Percentiles rank a stretch among this genome's conserved stretches.
Evolutionary conservation across 2,329 filamentous ascomycete species (phyloP).

Genomic region (Talaromyces islandicus): DNA sequence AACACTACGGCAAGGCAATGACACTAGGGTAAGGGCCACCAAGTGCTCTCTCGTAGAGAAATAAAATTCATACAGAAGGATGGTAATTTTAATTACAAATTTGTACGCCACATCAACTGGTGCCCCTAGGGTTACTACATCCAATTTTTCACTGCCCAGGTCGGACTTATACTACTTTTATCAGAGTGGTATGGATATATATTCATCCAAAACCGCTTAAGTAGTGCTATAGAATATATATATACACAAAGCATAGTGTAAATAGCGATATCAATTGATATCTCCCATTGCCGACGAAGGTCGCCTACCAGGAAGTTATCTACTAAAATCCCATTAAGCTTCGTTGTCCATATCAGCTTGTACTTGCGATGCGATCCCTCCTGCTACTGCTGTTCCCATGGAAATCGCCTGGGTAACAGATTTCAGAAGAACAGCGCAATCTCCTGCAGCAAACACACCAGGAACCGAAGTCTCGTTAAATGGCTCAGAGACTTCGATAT

Average conservation of each 20-base stretch:
- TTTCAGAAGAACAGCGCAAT: conserved; percentile 3
- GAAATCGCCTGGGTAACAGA: conserved; percentile 3
- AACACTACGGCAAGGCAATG: no score
- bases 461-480: conserved; percentile 5
- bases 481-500: conserved; percentile 3
- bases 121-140: background rate
- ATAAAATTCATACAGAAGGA: background rate
- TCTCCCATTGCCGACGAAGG: background rate
- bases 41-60: no score
- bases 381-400: conserved; percentile 5
- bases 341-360: background rate
- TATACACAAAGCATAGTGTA: no score
- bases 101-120: background rate
- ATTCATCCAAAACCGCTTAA: background rate
- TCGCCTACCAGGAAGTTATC: background rate
- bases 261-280: background rate
- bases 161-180: background rate
- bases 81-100: background rate
- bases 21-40: no score
- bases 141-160: background rate
- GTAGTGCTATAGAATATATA: no score
- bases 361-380: conserved; percentile 2
- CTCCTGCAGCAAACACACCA: conserved; percentile 5
- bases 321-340: background rate
- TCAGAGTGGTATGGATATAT: background rate